Evolutionary conservation across 1,139 yeast genomes (phyloP).

Genomic region (Torulaspora globosa): DNA sequence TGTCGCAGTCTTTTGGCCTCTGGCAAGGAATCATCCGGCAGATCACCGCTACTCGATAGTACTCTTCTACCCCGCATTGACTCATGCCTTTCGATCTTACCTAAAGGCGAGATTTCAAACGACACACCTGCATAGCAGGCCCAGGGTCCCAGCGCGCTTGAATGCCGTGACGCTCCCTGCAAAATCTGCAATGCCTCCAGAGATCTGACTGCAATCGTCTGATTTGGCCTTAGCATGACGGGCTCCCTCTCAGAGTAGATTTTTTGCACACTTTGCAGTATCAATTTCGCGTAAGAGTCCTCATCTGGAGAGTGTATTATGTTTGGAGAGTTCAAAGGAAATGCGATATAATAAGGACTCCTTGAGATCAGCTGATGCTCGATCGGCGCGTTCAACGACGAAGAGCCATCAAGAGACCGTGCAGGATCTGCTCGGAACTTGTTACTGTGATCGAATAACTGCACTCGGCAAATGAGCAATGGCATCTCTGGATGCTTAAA

Average conservation of each 20-base stretch:
- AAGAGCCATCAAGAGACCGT: background rate
- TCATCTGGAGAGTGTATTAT: constrained; percentile 56
- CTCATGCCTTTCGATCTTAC: constrained; percentile 34
- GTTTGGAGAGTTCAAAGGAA: constrained; percentile 65
- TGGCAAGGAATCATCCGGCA: constrained; percentile 26
- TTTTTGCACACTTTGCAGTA: constrained; percentile 56
- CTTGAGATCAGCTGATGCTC: constrained; percentile 47
- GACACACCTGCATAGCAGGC: constrained; percentile 61
- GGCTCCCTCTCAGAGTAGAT: constrained; percentile 43
- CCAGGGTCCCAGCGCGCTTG: constrained; percentile 65
- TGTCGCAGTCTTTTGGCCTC: constrained; percentile 25
- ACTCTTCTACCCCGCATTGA: constrained; percentile 21
- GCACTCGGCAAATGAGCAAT: constrained; percentile 57
- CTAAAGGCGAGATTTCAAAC: constrained; percentile 61
- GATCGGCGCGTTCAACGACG: constrained; percentile 3
- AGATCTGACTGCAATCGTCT: constrained; percentile 51
- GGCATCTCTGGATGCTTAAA: constrained; percentile 64
- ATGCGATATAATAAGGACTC: constrained; percentile 59
- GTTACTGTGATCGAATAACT: constrained; percentile 53
- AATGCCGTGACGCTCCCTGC: constrained; percentile 58
- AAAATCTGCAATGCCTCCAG: constrained; percentile 40
- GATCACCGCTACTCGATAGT: constrained; percentile 17
- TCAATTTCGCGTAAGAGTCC: constrained; percentile 47
- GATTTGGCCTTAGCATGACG: constrained; percentile 32
- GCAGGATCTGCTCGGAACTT: constrained; percentile 2